phyloP scores from a whole-genome alignment of 2,329 filamentous ascomycete genomes.

The Thelonectria rubi region DNA sequence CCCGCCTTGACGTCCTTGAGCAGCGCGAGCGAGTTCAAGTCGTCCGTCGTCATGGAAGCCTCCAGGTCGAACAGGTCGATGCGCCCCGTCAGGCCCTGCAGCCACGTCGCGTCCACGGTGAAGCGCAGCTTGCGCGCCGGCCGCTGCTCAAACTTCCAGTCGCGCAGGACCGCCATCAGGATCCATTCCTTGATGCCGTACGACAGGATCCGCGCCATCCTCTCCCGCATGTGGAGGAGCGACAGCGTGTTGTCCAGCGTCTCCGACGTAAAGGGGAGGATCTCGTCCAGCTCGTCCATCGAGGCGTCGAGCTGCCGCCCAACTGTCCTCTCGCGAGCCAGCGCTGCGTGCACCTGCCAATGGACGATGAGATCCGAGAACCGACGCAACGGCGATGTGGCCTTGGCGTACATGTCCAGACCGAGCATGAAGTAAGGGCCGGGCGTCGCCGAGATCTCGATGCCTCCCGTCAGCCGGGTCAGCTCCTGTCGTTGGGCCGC shows the following conservation, averaged over 20 bases:
- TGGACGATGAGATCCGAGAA: conserved; percentile 70
- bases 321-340: conserved; percentile 56
- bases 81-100: conserved; percentile 50
- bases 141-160: conserved; percentile 63
- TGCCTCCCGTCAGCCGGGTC: conserved; percentile 53
- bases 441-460: conserved; percentile 61
- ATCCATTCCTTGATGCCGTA: conserved; percentile 62
- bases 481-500: conserved; percentile 44
- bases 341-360: conserved; percentile 71
- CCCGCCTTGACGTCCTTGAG: conserved; percentile 57
- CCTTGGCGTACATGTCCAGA: conserved; percentile 68
- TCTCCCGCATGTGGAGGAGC: conserved; percentile 62
- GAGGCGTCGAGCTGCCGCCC: conserved; percentile 39
- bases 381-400: conserved; percentile 72
- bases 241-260: conserved; percentile 58
- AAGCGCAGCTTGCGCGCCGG: conserved; percentile 61
- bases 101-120: conserved; percentile 52
- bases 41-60: conserved; percentile 53
- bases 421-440: conserved; percentile 67
- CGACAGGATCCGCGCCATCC: conserved; percentile 56
- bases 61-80: conserved; percentile 61
- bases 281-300: conserved; percentile 44
- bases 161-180: conserved; percentile 67
- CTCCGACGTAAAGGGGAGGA: conserved; percentile 57
- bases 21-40: conserved; percentile 50